Percentiles rank a stretch among this genome's conserved stretches.
phyloP scores from a whole-genome alignment of 495 filamentous ascomycete genomes.

The Chaetomium fimeti region DNA sequence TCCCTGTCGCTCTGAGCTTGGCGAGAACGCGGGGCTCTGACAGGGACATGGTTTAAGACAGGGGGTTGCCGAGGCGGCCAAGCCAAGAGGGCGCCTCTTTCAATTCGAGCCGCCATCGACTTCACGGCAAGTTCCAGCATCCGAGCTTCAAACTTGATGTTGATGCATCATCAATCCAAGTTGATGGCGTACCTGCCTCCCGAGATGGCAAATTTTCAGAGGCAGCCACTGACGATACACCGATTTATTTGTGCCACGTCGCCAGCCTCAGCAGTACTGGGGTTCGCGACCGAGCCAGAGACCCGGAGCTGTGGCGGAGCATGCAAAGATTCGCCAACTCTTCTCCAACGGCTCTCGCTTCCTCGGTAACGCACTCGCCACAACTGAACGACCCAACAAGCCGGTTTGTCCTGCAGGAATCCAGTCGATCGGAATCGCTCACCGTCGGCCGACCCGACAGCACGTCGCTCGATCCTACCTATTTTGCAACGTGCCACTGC shows the following conservation, averaged over 20 bases:
- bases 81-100: conserved; percentile 1
- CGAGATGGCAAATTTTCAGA: conserved; percentile 24
- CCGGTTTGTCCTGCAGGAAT: conserved; percentile 16
- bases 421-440: conserved; percentile 12
- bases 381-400: conserved; percentile 9
- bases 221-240: conserved; percentile 18
- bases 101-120: not conserved
- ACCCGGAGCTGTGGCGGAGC: conserved; percentile 34
- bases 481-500: not conserved
- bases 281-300: conserved; percentile 20
- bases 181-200: conserved; percentile 14
- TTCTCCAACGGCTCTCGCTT: not conserved
- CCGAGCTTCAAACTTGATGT: not conserved
- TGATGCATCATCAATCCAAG: conserved; percentile 1
- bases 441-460: conserved; percentile 7
- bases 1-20: conserved; percentile 34
- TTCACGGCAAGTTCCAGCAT: not conserved
- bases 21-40: conserved; percentile 40
- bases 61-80: too few relatives aligned
- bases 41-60: conserved; percentile 9
- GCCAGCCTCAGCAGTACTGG: conserved; percentile 31
- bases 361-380: conserved; percentile 16
- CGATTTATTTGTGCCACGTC: conserved; percentile 30
- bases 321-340: conserved; percentile 14
- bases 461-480: not conserved